Evolutionary conservation across 495 filamentous ascomycete genomes (phyloP).

Genomic region (Neurospora sublineolata): DNA sequence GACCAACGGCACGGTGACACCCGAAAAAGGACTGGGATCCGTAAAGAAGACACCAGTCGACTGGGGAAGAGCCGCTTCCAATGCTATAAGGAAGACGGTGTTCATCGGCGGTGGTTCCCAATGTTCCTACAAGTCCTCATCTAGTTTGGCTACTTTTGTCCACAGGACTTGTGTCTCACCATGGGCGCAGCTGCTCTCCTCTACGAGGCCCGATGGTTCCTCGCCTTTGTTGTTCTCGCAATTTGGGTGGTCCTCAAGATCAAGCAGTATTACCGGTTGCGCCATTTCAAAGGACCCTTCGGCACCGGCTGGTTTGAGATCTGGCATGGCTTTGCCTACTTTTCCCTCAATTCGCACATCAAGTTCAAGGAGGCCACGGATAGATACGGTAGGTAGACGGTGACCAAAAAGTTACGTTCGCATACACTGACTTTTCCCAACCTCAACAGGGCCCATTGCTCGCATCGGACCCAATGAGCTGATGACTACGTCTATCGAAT

Average conservation of each 20-base stretch:
- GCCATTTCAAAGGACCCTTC: conserved; percentile 9
- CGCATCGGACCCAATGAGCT: conserved; percentile 32
- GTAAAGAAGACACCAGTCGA: neutral
- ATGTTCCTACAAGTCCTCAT: neutral
- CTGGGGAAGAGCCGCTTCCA: neutral
- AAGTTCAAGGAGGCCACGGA: conserved; percentile 4
- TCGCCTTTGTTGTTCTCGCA: neutral
- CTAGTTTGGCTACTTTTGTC: too few relatives aligned
- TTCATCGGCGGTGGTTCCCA: neutral
- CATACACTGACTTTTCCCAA: neutral
- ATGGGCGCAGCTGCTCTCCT: neutral
- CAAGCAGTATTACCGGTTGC: conserved; percentile 1
- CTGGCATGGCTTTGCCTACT: conserved; percentile 3
- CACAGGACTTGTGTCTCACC: neutral
- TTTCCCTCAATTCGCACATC: conserved; percentile 6
- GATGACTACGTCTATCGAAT: conserved; percentile 27
- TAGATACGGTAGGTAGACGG: conserved; percentile 3
- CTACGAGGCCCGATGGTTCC: neutral
- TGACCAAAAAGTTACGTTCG: too few relatives aligned
- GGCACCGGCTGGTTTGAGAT: conserved; percentile 4
- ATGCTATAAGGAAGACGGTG: neutral
- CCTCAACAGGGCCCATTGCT: conserved; percentile 19
- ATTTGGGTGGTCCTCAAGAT: conserved; percentile 4
- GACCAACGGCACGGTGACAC: neutral
- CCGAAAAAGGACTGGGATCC: neutral